These are phyloP conservation scores for Calonectria fujianensis DNA, from an alignment of 2,329 filamentous ascomycete species.

Conservation along the genomic window DNA sequence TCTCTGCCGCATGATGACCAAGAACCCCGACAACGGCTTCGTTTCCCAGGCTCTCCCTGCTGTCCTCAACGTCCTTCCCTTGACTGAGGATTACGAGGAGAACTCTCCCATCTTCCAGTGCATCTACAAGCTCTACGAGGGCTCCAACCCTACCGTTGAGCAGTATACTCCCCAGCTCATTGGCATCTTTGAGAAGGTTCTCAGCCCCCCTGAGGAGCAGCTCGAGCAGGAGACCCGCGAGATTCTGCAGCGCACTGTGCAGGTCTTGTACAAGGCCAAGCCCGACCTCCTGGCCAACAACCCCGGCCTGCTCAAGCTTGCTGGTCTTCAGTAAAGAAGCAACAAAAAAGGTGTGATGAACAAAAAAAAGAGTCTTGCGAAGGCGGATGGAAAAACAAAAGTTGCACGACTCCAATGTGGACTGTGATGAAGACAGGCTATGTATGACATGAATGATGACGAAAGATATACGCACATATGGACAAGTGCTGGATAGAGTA, in stretches of 20 bases:
- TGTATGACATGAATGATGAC: constrained; percentile 55
- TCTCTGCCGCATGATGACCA: constrained; percentile 92
- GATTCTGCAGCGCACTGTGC: constrained; percentile 79
- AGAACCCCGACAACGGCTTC: constrained; percentile 88
- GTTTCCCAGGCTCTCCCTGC: constrained; percentile 88
- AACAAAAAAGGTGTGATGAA: constrained; percentile 46
- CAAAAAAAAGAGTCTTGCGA: constrained; percentile 45
- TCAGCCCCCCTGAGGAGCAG: constrained; percentile 83
- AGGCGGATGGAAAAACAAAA: constrained; percentile 41
- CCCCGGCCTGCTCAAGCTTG: constrained; percentile 57
- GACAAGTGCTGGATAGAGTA: constrained; percentile 50
- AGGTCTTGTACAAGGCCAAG: constrained; percentile 63
- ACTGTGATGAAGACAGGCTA: constrained; percentile 41
- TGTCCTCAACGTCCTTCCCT: constrained; percentile 85
- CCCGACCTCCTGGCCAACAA: constrained; percentile 59
- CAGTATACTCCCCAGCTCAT: constrained; percentile 82
- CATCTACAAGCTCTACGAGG: constrained; percentile 89
- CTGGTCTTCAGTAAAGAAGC: constrained; percentile 53
- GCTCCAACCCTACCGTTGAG: constrained; percentile 81
- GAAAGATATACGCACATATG: constrained; percentile 43
- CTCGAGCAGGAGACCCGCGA: constrained; percentile 82
- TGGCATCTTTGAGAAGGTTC: constrained; percentile 82
- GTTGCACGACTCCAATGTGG: constrained; percentile 32
- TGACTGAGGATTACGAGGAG: constrained; percentile 96
- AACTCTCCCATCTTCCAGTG: constrained; percentile 95